Base-by-base conservation (phyloP, 2,329 filamentous ascomycete species). In the Furcasterigmium sp. region DNA sequence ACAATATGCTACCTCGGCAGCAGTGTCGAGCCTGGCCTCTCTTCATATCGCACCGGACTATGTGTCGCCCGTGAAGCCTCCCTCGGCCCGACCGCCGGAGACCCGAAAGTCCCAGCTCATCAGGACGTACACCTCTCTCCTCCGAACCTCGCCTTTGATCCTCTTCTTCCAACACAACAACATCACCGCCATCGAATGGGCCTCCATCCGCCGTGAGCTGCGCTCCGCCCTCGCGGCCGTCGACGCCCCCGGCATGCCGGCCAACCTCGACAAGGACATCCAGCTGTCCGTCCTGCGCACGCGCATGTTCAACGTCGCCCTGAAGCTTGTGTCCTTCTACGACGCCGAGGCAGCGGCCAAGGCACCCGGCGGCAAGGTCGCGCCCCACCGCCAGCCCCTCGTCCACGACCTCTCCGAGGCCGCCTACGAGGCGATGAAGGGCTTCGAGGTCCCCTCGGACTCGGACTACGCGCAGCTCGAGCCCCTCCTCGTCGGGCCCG, bases 61-160 rank as follows among this genome's bases (percentile, higher is more conserved):
- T 50, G 63, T 72, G 3, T 84, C 76, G 68, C 79, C 82, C 0
- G 85, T 82, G 1, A 90, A 96, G 64, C 91, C 91, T 3, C 89
- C 88, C 4, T 95, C 87, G 43, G 85, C 94, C 61, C 87, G 91
- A 60, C 85, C 84, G 17, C 80, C 91, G 37, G 86, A 95, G 60
- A 85, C 85, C 57, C 85, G 91, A 62, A 95, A 97, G 69, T 85
- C 90, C 14, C 93, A 98, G 67, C 76, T 97, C 46, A 75, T 82
- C 46, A 82, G 91, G 45, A 82, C 86, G 55, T 96, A 96, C 68
- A 88, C 91, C 41, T 93, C 91, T 37, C 73, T 95, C 48, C 80
- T 96, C 46, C 87, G 87, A 46, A 89, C 89, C 18, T 85, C 87
- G 10, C 90, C 91, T 32, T 67, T 96, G 48, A 84, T 95, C 53